A percentile compares a stretch with the other conserved stretches of the same genome.
phyloP scores from a whole-genome alignment of 202 grass and related monocot genomes.

The Brachypodium distachyon region DNA sequence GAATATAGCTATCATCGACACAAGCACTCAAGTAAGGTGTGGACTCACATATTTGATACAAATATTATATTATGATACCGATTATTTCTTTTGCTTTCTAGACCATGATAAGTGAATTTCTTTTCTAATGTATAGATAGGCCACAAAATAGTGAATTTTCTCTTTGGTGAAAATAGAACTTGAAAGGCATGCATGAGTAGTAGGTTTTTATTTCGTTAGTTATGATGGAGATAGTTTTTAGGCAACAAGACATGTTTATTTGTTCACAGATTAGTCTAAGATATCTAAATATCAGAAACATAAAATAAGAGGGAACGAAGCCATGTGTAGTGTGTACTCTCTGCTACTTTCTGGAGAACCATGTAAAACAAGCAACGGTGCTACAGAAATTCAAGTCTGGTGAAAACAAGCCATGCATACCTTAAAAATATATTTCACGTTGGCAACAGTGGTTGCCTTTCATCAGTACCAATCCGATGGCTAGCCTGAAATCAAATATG shows the following conservation, averaged over 20 bases:
- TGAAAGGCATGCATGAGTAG: too few relatives aligned
- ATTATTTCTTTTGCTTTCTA: too few relatives aligned
- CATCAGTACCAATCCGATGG: conserved; percentile 59
- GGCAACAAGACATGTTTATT: not conserved
- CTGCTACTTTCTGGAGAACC: not conserved
- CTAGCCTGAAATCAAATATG: conserved; percentile 37
- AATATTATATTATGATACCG: too few relatives aligned
- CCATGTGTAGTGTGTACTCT: not conserved
- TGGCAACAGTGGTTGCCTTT: conserved; percentile 74
- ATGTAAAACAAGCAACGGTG: not conserved
- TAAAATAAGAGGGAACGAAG: not conserved
- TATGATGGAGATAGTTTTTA: too few relatives aligned
- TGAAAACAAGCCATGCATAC: conserved; percentile 19
- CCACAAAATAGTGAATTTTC: too few relatives aligned
- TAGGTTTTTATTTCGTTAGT: too few relatives aligned
- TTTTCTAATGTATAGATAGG: too few relatives aligned
- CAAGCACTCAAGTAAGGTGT: too few relatives aligned
- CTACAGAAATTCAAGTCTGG: not conserved
- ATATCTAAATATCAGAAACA: not conserved
- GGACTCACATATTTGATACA: too few relatives aligned
- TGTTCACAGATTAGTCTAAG: not conserved
- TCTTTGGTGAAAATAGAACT: too few relatives aligned
- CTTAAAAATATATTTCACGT: conserved; percentile 45
- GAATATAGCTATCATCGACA: not conserved
- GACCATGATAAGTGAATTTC: too few relatives aligned